Percentiles rank a stretch among this genome's conserved stretches.
phyloP scores from a whole-genome alignment of 305 asterid genomes.

The Fraxinus velutina region DNA sequence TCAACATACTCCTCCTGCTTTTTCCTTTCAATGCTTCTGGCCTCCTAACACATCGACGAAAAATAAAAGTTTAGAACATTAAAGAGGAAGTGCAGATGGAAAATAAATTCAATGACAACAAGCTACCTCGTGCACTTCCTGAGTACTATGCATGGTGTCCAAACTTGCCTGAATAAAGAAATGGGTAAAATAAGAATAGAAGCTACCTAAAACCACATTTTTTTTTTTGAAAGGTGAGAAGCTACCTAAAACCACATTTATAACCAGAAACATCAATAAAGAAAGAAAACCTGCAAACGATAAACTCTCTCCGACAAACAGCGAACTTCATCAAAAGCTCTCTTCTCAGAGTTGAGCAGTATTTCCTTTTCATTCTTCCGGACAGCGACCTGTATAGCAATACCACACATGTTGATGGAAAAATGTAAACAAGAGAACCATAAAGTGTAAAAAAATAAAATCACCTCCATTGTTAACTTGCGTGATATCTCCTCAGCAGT shows the following conservation, averaged over 20 bases:
- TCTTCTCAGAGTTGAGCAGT: conserved; percentile 68
- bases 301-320: conserved; percentile 80
- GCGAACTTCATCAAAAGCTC: conserved; percentile 86
- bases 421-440: neutral
- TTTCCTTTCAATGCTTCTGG: conserved; percentile 66
- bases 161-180: conserved; percentile 59
- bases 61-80: conserved; percentile 8
- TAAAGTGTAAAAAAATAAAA: neutral
- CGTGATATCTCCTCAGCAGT: conserved; percentile 65
- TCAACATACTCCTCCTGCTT: conserved; percentile 59
- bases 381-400: conserved; percentile 48
- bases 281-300: conserved; percentile 63
- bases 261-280: neutral
- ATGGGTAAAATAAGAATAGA: neutral
- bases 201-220: neutral
- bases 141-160: conserved; percentile 80
- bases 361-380: conserved; percentile 77
- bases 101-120: conserved; percentile 12
- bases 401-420: neutral
- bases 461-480: conserved; percentile 78
- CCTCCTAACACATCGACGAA: conserved; percentile 46
- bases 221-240: too few relatives aligned
- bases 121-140: conserved; percentile 78
- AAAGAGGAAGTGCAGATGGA: neutral
- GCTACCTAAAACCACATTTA: neutral